Percentiles rank a stretch among this genome's conserved stretches.
Conservation (phyloP, 2,329 filamentous ascomycete species). For the Fusarium neocosmosporiellum region DNA sequence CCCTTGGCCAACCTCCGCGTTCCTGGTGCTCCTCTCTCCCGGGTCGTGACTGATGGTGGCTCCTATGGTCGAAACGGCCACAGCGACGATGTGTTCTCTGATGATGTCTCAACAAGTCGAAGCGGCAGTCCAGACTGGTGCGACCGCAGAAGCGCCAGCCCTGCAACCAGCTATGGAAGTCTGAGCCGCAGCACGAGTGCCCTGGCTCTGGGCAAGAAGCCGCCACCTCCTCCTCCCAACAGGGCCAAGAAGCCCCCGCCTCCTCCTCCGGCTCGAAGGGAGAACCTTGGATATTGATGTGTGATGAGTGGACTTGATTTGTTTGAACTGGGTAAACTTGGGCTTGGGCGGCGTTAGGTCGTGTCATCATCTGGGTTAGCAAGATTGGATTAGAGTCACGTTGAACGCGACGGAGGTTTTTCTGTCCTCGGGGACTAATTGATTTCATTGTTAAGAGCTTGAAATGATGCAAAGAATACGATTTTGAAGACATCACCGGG, state of each 20-base stretch:
- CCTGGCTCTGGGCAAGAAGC: slow-evolving; percentile 59
- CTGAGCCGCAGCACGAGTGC: slow-evolving; percentile 57
- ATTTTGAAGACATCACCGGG: neutral
- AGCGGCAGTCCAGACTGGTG: slow-evolving; percentile 62
- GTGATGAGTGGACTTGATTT: slow-evolving; percentile 3
- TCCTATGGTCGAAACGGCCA: slow-evolving; percentile 37
- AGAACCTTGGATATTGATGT: slow-evolving; percentile 43
- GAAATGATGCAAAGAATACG: neutral
- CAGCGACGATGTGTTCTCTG: slow-evolving; percentile 59
- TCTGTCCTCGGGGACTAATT: slow-evolving; percentile 30
- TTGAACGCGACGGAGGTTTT: slow-evolving; percentile 29
- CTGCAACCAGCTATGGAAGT: slow-evolving; percentile 67
- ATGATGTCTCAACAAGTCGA: slow-evolving; percentile 63
- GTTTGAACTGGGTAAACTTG: slow-evolving; percentile 8
- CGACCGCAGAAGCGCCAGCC: slow-evolving; percentile 63
- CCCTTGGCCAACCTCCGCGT: slow-evolving; percentile 41
- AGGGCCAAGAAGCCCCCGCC: slow-evolving; percentile 56
- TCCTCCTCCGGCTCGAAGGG: slow-evolving; percentile 48
- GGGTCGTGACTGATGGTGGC: slow-evolving; percentile 53
- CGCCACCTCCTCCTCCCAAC: slow-evolving; percentile 63
- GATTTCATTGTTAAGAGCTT: slow-evolving; percentile 11
- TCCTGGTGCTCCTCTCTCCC: slow-evolving; percentile 53
- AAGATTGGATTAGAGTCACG: slow-evolving; percentile 30
- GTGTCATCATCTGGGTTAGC: slow-evolving; percentile 5
- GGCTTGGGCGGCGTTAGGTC: slow-evolving; percentile 31